Conservation (phyloP, 192 early-diverging fungal species). For the Linnemannia elongata region DNA sequence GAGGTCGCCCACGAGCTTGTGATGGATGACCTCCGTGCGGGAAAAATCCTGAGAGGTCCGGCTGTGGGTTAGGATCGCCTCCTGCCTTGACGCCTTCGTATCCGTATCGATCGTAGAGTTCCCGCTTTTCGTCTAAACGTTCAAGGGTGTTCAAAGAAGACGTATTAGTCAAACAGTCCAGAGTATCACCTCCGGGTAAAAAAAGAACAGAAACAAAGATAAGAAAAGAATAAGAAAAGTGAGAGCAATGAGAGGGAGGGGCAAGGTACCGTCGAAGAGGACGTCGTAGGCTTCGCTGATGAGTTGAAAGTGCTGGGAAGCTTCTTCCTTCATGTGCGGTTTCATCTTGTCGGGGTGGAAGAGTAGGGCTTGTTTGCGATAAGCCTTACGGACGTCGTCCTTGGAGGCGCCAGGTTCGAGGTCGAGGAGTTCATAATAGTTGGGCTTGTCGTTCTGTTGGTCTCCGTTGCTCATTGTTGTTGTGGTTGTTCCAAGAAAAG, state of each 20-base stretch:
- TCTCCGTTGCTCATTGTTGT: not conserved
- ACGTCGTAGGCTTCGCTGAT: constrained; percentile 55
- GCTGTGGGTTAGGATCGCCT: constrained; percentile 53
- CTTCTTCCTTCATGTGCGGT: constrained; percentile 62
- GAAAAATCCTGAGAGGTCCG: constrained; percentile 7
- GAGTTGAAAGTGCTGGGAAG: constrained; percentile 55
- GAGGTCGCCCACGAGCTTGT: not conserved
- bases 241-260: not conserved
- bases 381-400: constrained; percentile 63
- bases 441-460: constrained; percentile 29
- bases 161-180: not conserved
- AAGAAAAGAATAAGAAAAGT: not conserved
- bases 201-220: not conserved
- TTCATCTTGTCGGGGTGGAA: constrained; percentile 92
- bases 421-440: constrained; percentile 61
- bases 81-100: constrained; percentile 78
- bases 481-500: not conserved
- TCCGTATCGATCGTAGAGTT: constrained; percentile 91
- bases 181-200: too few relatives aligned
- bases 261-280: constrained; percentile 37
- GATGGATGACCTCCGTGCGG: not conserved
- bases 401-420: constrained; percentile 55
- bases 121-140: constrained; percentile 66
- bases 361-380: constrained; percentile 76
- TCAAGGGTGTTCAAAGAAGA: not conserved